Evolutionary conservation across 306 rosid genomes (phyloP), one percentile per base, ranked within the genome.

Genomic region (Inga leiocalycina): DNA sequence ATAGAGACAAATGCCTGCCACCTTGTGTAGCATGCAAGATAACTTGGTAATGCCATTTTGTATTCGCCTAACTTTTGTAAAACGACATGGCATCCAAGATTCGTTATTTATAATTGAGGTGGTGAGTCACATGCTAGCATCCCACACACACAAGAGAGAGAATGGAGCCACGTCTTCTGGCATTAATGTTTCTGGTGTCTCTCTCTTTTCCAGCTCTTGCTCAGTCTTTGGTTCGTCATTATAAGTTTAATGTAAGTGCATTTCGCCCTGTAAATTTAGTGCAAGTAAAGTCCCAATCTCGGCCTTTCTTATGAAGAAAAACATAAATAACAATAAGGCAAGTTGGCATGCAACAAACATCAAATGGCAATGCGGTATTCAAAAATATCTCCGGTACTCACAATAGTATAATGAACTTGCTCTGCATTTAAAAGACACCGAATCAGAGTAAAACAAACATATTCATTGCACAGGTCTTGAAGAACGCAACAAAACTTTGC

Each of bases 21-120:
- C 69, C 62, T 87, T 88, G 88, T 83, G 89, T 90, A 90, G 84
- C 84, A 86, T 87, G 89, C 90, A 92, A 92, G 98, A 81, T 91
- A 93, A 15, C 84, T 75, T 79, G 27, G 67, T 30, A 24, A 76
- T 77, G 84, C 67, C 77, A 80, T 74, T 86, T 80, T 84, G 71
- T 83, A 80, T 70, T 79, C 90, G 86, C 92, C 94, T 83, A 89
- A 83, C 91, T 41, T 70, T 20, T 34, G 74, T 84, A 87, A 86
- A 91, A 81, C 66, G 90, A 90, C 93, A 82, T 80, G 35, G 41
- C 88, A 83, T 84, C 93, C 80, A 74, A 85, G 87, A 56, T 76
- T 16, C 20, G 61, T 51, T 81, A 75, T 84, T 78, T 82, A 67
- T 67, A 80, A 76, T 16, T 30, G 81, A 62, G 86, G 86, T 79